Percentiles rank a stretch among this genome's conserved stretches.
phyloP scores from a whole-genome alignment of 2,329 filamentous ascomycete species.

The Penicillium sp. region DNA sequence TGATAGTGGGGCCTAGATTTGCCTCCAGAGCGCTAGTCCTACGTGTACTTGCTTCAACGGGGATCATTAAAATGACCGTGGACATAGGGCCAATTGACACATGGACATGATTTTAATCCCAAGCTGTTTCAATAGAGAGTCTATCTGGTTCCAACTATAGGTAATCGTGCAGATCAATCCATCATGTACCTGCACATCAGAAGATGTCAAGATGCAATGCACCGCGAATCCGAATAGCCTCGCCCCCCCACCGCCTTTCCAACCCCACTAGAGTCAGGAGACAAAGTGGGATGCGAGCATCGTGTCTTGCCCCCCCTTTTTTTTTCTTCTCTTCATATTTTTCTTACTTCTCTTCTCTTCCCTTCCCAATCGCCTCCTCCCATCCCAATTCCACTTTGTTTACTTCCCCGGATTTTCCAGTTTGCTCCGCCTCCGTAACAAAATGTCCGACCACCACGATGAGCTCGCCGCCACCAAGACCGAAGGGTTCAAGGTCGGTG shows the following conservation, averaged over 20 bases:
- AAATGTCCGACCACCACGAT: constrained; percentile 68
- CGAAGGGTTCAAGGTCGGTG: constrained; percentile 95
- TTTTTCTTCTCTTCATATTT: constrained; percentile 6
- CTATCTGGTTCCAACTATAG: background rate
- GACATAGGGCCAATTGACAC: background rate
- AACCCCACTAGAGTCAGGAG: constrained; percentile 29
- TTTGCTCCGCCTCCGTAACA: constrained; percentile 29
- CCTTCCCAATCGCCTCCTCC: constrained; percentile 2
- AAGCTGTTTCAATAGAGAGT: background rate
- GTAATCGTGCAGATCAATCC: background rate
- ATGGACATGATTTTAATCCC: background rate
- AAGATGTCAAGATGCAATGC: background rate
- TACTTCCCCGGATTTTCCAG: constrained; percentile 7
- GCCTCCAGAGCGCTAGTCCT: background rate
- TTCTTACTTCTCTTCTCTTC: background rate
- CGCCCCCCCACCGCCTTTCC: constrained; percentile 35
- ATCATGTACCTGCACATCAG: background rate
- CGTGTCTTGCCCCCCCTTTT: constrained; percentile 5
- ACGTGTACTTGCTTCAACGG: background rate
- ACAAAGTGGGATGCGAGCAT: constrained; percentile 8
- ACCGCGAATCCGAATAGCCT: constrained; percentile 25
- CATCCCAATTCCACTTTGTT: constrained; percentile 1
- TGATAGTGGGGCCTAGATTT: constrained; percentile 7
- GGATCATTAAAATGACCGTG: background rate
- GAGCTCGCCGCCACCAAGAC: constrained; percentile 86